Evolutionary conservation across 306 rosid genomes (phyloP).

Genomic region (Lathyrus oleraceus): DNA sequence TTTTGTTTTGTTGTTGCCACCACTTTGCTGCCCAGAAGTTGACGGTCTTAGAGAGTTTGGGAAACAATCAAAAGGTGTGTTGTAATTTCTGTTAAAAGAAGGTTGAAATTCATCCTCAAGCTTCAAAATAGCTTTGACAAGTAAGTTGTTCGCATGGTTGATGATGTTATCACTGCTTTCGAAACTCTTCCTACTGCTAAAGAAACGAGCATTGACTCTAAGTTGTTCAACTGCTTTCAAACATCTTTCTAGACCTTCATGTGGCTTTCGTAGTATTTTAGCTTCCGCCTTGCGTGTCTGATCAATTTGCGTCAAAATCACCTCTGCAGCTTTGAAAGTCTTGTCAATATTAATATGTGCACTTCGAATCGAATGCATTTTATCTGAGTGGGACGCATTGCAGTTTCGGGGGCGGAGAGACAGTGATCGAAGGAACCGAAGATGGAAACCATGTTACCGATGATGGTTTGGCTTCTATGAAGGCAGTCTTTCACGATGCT

Average conservation of each 20-base stretch:
- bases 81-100: no score
- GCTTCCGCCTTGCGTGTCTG: constrained; percentile 95
- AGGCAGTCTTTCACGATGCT: constrained; percentile 68
- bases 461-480: constrained; percentile 69
- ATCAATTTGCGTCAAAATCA: constrained; percentile 75
- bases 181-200: constrained; percentile 60
- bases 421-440: constrained; percentile 96
- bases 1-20: no score
- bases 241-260: constrained; percentile 91
- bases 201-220: constrained; percentile 58
- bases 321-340: constrained; percentile 70
- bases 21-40: no score
- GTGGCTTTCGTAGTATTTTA: constrained; percentile 89
- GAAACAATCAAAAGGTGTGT: no score
- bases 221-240: constrained; percentile 82
- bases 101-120: constrained; percentile 90
- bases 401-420: constrained; percentile 91
- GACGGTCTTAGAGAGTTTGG: no score
- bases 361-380: constrained; percentile 84
- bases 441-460: constrained; percentile 82
- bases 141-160: constrained; percentile 74
- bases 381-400: constrained; percentile 98
- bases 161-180: constrained; percentile 62
- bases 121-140: constrained; percentile 80
- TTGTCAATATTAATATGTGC: constrained; percentile 92